phyloP scores from a whole-genome alignment of 108 stramenopile species.

The Skeletonema grethae region DNA sequence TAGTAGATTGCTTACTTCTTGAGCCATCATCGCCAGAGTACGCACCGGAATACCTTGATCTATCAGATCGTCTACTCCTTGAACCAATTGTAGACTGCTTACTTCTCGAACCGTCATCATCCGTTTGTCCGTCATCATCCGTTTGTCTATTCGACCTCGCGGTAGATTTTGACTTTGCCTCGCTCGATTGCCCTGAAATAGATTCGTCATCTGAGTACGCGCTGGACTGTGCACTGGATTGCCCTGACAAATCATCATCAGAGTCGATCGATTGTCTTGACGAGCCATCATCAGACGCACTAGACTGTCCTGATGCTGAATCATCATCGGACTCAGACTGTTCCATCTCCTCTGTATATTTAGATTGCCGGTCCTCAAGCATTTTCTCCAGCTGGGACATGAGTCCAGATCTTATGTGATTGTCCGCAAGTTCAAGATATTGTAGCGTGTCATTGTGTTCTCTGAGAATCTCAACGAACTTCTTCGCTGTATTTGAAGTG shows the following conservation, averaged over 20 bases:
- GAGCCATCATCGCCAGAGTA: not conserved
- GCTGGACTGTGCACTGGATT: not conserved
- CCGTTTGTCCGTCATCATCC: not conserved
- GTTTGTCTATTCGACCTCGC: not conserved
- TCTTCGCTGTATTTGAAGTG: constrained; percentile 7
- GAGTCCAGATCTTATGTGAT: not conserved
- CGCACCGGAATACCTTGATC: not conserved
- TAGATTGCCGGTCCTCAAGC: not conserved
- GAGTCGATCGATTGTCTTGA: not conserved
- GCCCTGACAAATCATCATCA: not conserved
- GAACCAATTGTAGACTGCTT: too few species aligned
- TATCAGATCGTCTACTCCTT: not conserved
- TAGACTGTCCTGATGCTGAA: not conserved
- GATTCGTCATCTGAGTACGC: not conserved
- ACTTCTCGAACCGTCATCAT: not conserved
- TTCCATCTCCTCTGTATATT: not conserved
- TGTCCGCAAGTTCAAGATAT: constrained; percentile 5
- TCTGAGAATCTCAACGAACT: constrained; percentile 2
- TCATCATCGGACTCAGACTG: not conserved
- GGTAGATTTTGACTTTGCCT: not conserved
- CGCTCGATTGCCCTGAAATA: not conserved
- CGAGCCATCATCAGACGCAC: not conserved
- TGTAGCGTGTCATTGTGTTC: not conserved
- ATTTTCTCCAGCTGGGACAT: not conserved
- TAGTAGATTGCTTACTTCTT: not conserved